phyloP scores from a whole-genome alignment of 2,329 filamentous ascomycete species.

The Venturia pyrina region DNA sequence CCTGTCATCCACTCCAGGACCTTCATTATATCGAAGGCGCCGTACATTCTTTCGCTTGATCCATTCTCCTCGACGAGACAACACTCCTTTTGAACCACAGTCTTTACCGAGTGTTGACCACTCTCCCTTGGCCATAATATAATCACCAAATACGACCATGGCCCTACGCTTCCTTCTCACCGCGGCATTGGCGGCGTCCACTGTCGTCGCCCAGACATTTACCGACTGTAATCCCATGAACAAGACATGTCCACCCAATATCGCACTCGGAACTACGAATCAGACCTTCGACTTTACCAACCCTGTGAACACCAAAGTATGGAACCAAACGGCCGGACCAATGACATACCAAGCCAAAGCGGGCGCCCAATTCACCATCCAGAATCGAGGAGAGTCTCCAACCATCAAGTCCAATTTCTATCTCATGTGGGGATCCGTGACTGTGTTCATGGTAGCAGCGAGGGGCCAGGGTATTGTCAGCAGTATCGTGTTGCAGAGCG shows the following conservation, averaged over 20 bases:
- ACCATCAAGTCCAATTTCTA: constrained; percentile 18
- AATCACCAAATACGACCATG: background rate
- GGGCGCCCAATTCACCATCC: constrained; percentile 55
- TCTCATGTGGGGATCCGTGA: constrained; percentile 16
- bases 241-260: constrained; percentile 57
- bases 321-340: constrained; percentile 58
- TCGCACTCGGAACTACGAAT: constrained; percentile 53
- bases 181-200: background rate
- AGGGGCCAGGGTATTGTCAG: constrained; percentile 85
- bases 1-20: background rate
- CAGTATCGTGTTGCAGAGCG: constrained; percentile 82
- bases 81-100: background rate
- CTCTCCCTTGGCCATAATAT: background rate
- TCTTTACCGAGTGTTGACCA: background rate
- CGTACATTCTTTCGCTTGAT: background rate
- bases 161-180: background rate
- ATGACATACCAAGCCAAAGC: constrained; percentile 54
- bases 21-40: background rate
- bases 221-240: constrained; percentile 68
- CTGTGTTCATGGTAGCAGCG: constrained; percentile 17
- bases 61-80: background rate
- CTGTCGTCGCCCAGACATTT: constrained; percentile 48
- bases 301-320: constrained; percentile 44
- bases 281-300: constrained; percentile 40
- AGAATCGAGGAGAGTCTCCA: constrained; percentile 58